phyloP scores from a whole-genome alignment of 352 stramenopile species.

The Globisporangium camurandrum region DNA sequence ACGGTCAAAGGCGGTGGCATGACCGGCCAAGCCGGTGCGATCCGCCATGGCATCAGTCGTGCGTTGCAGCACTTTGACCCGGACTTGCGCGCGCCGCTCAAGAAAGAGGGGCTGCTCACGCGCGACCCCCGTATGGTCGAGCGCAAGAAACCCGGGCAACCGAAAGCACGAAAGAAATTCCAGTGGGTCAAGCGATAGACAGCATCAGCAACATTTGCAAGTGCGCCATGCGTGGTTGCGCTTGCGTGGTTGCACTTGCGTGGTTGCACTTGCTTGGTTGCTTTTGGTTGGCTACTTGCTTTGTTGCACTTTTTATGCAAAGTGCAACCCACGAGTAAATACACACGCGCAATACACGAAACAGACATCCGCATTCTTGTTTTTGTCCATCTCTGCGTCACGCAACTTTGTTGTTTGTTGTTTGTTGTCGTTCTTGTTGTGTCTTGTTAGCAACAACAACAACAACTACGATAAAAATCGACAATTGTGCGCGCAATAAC shows the following conservation, averaged over 20 bases:
- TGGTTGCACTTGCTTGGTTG: not conserved
- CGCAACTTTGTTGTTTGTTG: too few species aligned
- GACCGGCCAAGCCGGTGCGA: slow-evolving; percentile 90
- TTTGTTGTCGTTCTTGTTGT: too few species aligned
- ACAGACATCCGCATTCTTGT: too few species aligned
- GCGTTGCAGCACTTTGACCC: slow-evolving; percentile 94
- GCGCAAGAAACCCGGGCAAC: slow-evolving; percentile 93
- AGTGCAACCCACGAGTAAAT: too few species aligned
- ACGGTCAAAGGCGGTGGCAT: slow-evolving; percentile 90
- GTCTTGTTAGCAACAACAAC: too few species aligned
- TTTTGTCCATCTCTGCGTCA: too few species aligned
- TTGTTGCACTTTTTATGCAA: too few species aligned
- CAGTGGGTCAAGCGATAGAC: slow-evolving; percentile 98
- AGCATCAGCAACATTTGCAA: slow-evolving; percentile 10
- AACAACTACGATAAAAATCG: too few species aligned
- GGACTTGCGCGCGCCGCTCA: slow-evolving; percentile 86
- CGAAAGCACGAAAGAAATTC: slow-evolving; percentile 95
- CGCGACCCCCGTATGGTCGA: slow-evolving; percentile 95
- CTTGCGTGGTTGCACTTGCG: not conserved
- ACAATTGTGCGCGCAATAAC: not conserved
- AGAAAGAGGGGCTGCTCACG: slow-evolving; percentile 90
- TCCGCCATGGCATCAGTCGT: slow-evolving; percentile 90
- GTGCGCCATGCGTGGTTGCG: not conserved
- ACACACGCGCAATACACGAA: too few species aligned
- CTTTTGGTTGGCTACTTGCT: too few species aligned